A percentile compares a stretch with the other conserved stretches of the same genome.
These are phyloP conservation scores for Venturia pyrina DNA, from an alignment of 2,329 filamentous ascomycete species.

Conservation along the genomic window DNA sequence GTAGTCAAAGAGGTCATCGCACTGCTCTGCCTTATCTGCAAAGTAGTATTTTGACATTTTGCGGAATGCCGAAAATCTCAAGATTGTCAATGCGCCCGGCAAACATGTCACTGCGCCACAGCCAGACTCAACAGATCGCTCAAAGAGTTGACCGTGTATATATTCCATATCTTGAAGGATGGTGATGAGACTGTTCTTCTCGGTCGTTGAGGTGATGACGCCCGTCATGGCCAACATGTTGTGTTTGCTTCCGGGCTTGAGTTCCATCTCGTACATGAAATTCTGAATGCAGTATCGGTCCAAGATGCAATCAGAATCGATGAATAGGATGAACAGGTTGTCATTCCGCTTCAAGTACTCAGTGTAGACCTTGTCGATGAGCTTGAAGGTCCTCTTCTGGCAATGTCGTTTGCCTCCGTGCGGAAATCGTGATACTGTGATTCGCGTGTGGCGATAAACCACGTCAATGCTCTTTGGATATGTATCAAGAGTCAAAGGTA, in stretches of 20 bases:
- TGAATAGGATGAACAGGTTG: slow-evolving; percentile 90
- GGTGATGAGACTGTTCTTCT: slow-evolving; percentile 80
- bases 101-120: slow-evolving; percentile 92
- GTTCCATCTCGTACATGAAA: slow-evolving; percentile 97
- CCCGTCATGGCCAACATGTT: slow-evolving; percentile 98
- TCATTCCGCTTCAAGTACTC: slow-evolving; percentile 81
- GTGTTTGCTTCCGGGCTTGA: slow-evolving; percentile 82
- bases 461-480: slow-evolving; percentile 91
- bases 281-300: slow-evolving; percentile 89
- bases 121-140: slow-evolving; percentile 87
- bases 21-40: slow-evolving; percentile 90
- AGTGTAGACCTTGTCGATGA: slow-evolving; percentile 87
- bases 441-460: slow-evolving; percentile 66
- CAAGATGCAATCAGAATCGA: slow-evolving; percentile 93
- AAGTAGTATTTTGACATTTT: slow-evolving; percentile 99
- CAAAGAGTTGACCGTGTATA: slow-evolving; percentile 91
- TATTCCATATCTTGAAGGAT: slow-evolving; percentile 97
- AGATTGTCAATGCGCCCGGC: slow-evolving; percentile 87
- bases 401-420: slow-evolving; percentile 92
- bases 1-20: slow-evolving; percentile 92
- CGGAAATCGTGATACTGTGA: slow-evolving; percentile 85
- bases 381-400: slow-evolving; percentile 84
- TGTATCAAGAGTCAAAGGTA: slow-evolving; percentile 62
- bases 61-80: slow-evolving; percentile 91
- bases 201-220: slow-evolving; percentile 88